Evolutionary conservation across 805 yeast species (phyloP).

Genomic region (Myxozyma geophila): DNA sequence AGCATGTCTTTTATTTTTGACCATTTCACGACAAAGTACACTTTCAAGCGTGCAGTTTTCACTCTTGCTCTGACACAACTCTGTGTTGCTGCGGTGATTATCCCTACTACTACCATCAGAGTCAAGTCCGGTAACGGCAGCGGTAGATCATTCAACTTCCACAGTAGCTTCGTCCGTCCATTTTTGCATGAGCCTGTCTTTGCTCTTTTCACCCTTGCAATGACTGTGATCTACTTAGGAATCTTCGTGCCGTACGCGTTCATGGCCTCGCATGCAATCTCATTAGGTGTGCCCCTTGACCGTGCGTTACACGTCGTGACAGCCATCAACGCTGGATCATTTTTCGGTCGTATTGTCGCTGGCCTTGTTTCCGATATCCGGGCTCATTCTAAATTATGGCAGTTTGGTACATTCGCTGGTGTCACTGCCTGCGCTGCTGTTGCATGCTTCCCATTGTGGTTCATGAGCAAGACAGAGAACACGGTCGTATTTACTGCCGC

Average conservation of each 20-base stretch:
- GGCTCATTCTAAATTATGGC: slow-evolving; percentile 46
- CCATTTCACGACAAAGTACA: slow-evolving; percentile 18
- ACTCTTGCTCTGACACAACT: not conserved
- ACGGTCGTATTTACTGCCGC: slow-evolving; percentile 39
- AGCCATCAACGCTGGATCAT: slow-evolving; percentile 46
- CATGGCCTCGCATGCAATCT: slow-evolving; percentile 41
- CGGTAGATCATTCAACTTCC: slow-evolving; percentile 4
- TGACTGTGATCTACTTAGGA: slow-evolving; percentile 41
- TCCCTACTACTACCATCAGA: slow-evolving; percentile 5
- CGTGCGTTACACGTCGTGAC: slow-evolving; percentile 43
- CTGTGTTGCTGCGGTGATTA: slow-evolving; percentile 8
- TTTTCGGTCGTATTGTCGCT: slow-evolving; percentile 56
- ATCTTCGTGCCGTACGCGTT: slow-evolving; percentile 45
- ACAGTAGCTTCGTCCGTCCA: slow-evolving; percentile 29
- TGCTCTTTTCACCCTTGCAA: slow-evolving; percentile 38
- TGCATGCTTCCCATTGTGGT: slow-evolving; percentile 38
- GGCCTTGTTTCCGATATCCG: slow-evolving; percentile 52
- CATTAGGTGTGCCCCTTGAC: slow-evolving; percentile 30
- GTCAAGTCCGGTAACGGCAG: not conserved
- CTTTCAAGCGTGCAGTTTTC: slow-evolving; percentile 1
- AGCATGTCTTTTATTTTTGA: slow-evolving; percentile 54
- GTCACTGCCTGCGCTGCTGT: slow-evolving; percentile 40
- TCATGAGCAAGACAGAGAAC: slow-evolving; percentile 1
- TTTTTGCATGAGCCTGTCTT: slow-evolving; percentile 40
- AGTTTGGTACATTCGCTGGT: slow-evolving; percentile 47